Evolutionary conservation across 2,329 filamentous ascomycete genomes (phyloP).

Genomic region (Calonectria leucothoes): DNA sequence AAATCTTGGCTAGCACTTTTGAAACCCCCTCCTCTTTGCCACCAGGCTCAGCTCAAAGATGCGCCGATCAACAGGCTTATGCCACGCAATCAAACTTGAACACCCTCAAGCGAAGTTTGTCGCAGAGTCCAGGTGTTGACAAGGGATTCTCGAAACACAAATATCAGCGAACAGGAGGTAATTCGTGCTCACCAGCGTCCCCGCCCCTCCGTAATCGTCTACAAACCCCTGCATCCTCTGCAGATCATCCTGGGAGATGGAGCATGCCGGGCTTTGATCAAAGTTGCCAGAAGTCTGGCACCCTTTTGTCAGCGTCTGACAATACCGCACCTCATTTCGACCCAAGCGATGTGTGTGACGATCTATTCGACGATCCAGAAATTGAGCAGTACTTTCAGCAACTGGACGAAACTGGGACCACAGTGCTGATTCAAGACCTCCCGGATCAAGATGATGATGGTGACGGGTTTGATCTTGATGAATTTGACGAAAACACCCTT

Average conservation of each 20-base stretch:
- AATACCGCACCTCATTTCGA: not conserved
- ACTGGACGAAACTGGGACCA: slow-evolving; percentile 18
- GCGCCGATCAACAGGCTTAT: not conserved
- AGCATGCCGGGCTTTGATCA: not conserved
- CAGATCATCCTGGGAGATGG: not conserved
- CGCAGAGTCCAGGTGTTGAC: not conserved
- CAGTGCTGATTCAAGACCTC: not conserved
- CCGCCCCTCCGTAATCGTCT: not conserved
- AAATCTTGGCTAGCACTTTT: not conserved
- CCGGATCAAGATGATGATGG: not conserved
- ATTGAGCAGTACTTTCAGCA: slow-evolving; percentile 21
- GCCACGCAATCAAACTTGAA: not conserved
- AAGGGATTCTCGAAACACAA: not conserved
- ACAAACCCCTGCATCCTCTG: slow-evolving; percentile 4
- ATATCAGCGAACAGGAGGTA: not conserved
- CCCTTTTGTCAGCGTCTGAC: not conserved
- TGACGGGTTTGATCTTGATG: slow-evolving; percentile 15
- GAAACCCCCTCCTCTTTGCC: not conserved
- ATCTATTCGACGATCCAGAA: slow-evolving; percentile 29
- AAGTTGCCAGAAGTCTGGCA: not conserved
- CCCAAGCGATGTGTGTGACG: not conserved
- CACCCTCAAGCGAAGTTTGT: not conserved
- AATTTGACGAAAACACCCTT: slow-evolving; percentile 31
- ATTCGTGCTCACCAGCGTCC: not conserved
- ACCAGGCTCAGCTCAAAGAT: not conserved